Conservation (phyloP, 768 basidiomycete species). For the Hypholoma fasciculare region DNA sequence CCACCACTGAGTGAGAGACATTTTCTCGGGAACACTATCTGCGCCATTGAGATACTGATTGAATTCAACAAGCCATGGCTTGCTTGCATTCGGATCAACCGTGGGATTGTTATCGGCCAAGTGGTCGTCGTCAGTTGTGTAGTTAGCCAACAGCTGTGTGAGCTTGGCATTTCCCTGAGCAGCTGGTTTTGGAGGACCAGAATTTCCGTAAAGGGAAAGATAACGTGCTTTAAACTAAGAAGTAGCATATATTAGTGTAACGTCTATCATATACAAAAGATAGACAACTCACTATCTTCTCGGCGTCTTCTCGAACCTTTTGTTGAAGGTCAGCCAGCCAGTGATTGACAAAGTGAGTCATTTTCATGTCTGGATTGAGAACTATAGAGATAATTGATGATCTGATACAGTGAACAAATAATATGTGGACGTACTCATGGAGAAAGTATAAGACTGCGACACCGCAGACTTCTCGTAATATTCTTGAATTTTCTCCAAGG, state of each 20-base stretch:
- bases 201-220: background rate
- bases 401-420: background rate
- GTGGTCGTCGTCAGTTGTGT: background rate
- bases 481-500: slow-evolving; percentile 22
- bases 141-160: background rate
- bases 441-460: slow-evolving; percentile 29
- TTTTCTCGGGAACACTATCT: background rate
- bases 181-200: background rate
- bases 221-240: slow-evolving; percentile 10
- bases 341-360: slow-evolving; percentile 5
- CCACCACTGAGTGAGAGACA: background rate
- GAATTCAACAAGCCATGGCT: background rate
- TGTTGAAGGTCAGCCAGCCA: background rate
- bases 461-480: slow-evolving; percentile 30
- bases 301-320: background rate
- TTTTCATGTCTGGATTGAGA: background rate
- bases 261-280: background rate
- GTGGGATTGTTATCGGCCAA: no score
- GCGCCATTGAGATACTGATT: background rate
- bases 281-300: slow-evolving; percentile 3
- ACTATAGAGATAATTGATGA: background rate
- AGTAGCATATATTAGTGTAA: background rate
- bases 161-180: background rate
- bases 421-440: slow-evolving; percentile 15
- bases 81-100: background rate